Evolutionary conservation across 805 yeast genomes (phyloP), one percentile per base, ranked within the genome.

Genomic region (Yarrowia porcina): DNA sequence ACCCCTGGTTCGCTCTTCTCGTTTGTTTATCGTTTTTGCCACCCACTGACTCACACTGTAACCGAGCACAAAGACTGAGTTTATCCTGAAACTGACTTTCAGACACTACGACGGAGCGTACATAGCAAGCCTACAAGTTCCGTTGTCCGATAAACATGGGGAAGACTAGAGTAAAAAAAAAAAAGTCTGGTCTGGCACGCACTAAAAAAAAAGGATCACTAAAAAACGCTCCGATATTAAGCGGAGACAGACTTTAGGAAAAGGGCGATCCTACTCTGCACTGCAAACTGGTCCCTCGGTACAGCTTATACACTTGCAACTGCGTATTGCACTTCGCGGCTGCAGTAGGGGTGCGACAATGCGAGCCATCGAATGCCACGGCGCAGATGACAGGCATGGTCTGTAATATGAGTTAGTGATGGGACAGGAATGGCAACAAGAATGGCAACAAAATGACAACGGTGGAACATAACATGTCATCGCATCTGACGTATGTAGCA

Each of bases 21-120:
- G 23, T 17, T 28, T 28, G 52, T 45, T 13, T 45, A 45, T 45
- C 36, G 27, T 18, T 45, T 39, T 45, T 45, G 52, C 52, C 52
- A 45, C 52, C 52, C 52, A 45, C 52, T 45, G 52, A 45, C 52
- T 45, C 52, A 45, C 52, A 45, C 52, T 45, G 52, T 45, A 45
- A 45, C 52, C 52, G 52, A 45, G 18, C 18, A 45, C 36, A 45
- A 45, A 45, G 52, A 11, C 52, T 30, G 20, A 45, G 20, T 11
- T 4, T 30, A 28, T 17, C 12, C 20, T 28, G 36, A 45, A 30
- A 30, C 33, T 12, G 13, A 8, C 50, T 30, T 23, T 15, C 9
- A n/a, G 12, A 5, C n/a, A 18, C 35, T 21, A 30, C 50, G n/a
- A n/a, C n/a, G 52, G 52, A 15, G 13, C 36, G 35, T 28, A 45